Evolutionary conservation across 2,329 filamentous ascomycete species (phyloP).

Genomic region (Kalmusia sp.): DNA sequence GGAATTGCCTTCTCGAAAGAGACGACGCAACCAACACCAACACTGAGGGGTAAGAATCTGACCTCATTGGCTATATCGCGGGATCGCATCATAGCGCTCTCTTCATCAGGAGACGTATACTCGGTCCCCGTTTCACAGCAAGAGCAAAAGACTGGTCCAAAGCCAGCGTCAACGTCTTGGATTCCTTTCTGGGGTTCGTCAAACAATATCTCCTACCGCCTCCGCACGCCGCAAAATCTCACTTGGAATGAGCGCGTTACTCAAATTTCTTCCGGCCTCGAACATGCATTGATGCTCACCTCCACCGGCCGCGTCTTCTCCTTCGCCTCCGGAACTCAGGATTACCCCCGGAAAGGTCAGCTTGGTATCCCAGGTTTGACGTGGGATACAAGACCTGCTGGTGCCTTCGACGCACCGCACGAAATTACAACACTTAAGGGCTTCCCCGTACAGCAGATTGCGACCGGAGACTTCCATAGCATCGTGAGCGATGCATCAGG

Average conservation of each 20-base stretch:
- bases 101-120: slow-evolving; percentile 78
- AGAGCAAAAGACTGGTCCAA: slow-evolving; percentile 72
- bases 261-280: slow-evolving; percentile 77
- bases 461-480: slow-evolving; percentile 87
- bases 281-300: slow-evolving; percentile 87
- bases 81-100: slow-evolving; percentile 83
- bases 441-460: slow-evolving; percentile 75
- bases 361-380: slow-evolving; percentile 83
- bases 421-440: slow-evolving; percentile 76
- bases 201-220: slow-evolving; percentile 72
- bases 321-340: slow-evolving; percentile 78
- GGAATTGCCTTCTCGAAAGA: slow-evolving; percentile 76
- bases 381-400: slow-evolving; percentile 78
- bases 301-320: slow-evolving; percentile 86
- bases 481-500: slow-evolving; percentile 78
- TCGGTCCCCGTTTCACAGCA: slow-evolving; percentile 78
- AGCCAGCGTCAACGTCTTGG: slow-evolving; percentile 72
- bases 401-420: slow-evolving; percentile 81
- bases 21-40: slow-evolving; percentile 69
- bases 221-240: slow-evolving; percentile 70
- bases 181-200: slow-evolving; percentile 74
- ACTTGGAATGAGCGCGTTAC: slow-evolving; percentile 75
- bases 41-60: slow-evolving; percentile 82
- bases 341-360: slow-evolving; percentile 84
- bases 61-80: slow-evolving; percentile 76